Evolutionary conservation across 805 yeast genomes (phyloP), one percentile per base, ranked within the genome.

Genomic region (Cyberlindnera sargentensis): DNA sequence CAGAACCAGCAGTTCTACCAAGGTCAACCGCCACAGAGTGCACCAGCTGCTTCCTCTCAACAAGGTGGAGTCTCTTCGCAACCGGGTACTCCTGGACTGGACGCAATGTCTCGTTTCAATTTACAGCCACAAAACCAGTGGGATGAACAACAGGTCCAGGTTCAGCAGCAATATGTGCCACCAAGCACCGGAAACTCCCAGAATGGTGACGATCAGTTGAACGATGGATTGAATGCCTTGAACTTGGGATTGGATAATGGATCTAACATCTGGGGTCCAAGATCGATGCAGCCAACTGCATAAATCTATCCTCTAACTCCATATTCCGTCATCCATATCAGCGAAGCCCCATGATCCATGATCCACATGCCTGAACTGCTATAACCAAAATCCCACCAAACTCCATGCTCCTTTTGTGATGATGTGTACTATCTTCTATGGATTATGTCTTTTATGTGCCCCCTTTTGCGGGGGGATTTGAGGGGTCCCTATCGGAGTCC

Each of bases 51-150:
- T 15, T 15, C 20, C 20, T 15, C 20, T 15, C 20, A 15, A 15
- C 20, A 15, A 15, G 20, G 20, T 15, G 20, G 20, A 15, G 20
- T 15, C 20, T 15, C 20, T 15, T 32, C 40, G 7, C 65, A 58
- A 43, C 65, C 61, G 27, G 48, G 57, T 3, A 60, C 62, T 4
- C 63, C 63, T 24, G 64, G 57, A 8, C 45, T 59, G 33, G 64
- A 60, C 33, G 40, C 55, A 23, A 51, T 50, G 46, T 40, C 57
- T 5, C 50, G 63, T 44, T 60, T 57, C 42, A 49, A 50, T 40
- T 30, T 50, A 34, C 49, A 45, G 20, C 39, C 40, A n/a, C 30
- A 28, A 9, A 26, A 30, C n/a, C 49, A 46, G 27, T 40, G 38
- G 38, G 40, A 29, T 20, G 42, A 40, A 8, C 37, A 43, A 6